Percentiles rank a stretch among this genome's conserved stretches.
phyloP scores from a whole-genome alignment of 306 rosid genomes.

The Prinsepia uniflora region DNA sequence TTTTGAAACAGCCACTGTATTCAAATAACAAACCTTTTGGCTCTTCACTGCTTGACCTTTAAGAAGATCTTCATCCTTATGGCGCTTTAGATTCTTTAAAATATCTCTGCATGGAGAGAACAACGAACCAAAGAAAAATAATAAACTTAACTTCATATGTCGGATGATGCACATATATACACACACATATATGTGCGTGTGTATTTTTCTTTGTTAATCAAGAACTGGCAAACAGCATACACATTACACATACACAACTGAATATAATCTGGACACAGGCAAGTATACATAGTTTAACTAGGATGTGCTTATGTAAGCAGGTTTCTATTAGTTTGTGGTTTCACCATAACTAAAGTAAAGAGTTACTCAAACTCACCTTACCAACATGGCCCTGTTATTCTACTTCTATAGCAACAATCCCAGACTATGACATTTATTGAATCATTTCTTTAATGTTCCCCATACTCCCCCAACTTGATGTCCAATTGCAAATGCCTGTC shows the following conservation, averaged over 20 bases:
- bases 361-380: neutral
- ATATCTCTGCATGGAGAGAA: constrained; percentile 41
- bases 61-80: constrained; percentile 76
- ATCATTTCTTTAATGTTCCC: neutral
- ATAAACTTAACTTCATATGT: neutral
- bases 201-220: neutral
- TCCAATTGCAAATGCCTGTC: neutral
- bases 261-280: neutral
- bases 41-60: constrained; percentile 85
- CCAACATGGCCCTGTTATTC: neutral
- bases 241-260: neutral
- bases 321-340: neutral
- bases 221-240: neutral
- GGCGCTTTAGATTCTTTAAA: constrained; percentile 67
- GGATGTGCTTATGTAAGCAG: neutral
- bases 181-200: no score
- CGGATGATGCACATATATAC: neutral
- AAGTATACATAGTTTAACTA: neutral
- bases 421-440: neutral
- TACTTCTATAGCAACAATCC: neutral
- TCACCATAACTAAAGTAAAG: neutral
- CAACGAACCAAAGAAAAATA: neutral
- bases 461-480: neutral
- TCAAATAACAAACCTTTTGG: constrained; percentile 59
- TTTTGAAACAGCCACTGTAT: neutral